Conservation (phyloP, 495 filamentous ascomycete genomes). For the Penicillium silybi region DNA sequence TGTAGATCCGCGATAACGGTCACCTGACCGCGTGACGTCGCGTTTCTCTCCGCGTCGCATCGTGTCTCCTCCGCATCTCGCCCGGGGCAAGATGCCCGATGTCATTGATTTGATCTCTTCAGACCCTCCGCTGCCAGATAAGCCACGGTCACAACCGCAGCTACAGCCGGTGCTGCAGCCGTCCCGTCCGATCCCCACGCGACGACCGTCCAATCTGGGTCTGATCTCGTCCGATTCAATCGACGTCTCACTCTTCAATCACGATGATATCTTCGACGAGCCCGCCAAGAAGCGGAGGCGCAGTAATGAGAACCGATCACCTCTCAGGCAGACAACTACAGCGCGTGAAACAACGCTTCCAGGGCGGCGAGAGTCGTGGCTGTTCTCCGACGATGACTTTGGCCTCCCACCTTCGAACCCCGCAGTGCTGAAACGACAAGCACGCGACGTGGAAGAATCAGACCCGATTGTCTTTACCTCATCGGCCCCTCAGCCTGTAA, state of each 20-base stretch:
- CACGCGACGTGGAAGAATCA: constrained; percentile 29
- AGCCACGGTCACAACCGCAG: constrained; percentile 1
- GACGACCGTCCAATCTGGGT: constrained; percentile 5
- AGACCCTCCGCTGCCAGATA: constrained; percentile 27
- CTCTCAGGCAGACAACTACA: neutral
- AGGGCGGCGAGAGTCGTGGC: constrained; percentile 20
- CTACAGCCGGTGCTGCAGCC: constrained; percentile 1
- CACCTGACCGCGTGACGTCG: constrained; percentile 26
- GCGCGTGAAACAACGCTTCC: constrained; percentile 1
- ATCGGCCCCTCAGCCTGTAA: constrained; percentile 30
- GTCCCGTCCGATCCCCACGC: constrained; percentile 9
- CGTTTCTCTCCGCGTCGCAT: constrained; percentile 13
- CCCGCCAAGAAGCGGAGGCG: constrained; percentile 40
- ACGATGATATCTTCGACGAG: constrained; percentile 31
- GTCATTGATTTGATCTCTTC: constrained; percentile 43
- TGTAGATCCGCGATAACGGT: constrained; percentile 10
- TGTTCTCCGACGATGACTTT: constrained; percentile 38
- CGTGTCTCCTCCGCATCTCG: constrained; percentile 3
- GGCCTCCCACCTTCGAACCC: constrained; percentile 18
- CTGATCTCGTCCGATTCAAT: constrained; percentile 49
- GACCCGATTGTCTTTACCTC: constrained; percentile 56
- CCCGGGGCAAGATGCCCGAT: constrained; percentile 34
- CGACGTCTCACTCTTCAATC: constrained; percentile 34
- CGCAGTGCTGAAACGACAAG: constrained; percentile 9
- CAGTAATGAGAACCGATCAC: constrained; percentile 22